Evolutionary conservation across 305 asterid species (phyloP).

Genomic region (Vinca major): DNA sequence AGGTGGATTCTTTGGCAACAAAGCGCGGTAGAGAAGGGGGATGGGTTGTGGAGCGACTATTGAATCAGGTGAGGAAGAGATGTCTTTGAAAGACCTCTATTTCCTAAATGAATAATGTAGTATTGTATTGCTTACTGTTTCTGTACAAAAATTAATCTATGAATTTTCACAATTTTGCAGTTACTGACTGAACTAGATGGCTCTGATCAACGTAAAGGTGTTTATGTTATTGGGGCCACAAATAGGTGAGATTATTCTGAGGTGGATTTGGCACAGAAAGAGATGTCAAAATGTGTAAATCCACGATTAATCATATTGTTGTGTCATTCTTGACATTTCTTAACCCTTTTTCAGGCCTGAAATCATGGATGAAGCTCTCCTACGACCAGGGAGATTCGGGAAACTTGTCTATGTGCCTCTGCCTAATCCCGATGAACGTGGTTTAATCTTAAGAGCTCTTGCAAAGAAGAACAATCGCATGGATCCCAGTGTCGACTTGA

Average conservation of each 20-base stretch:
- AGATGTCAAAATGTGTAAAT: neutral
- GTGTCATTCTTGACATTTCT: slow-evolving; percentile 1
- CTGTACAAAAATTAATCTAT: slow-evolving; percentile 13
- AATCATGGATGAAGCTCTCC: slow-evolving; percentile 62
- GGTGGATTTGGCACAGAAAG: slow-evolving; percentile 7
- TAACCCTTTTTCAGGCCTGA: slow-evolving; percentile 53
- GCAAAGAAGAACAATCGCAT: slow-evolving; percentile 47
- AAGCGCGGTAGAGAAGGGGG: slow-evolving; percentile 75
- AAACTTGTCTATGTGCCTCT: slow-evolving; percentile 72
- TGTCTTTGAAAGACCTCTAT: slow-evolving; percentile 6
- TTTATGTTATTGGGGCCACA: slow-evolving; percentile 86
- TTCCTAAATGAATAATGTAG: slow-evolving; percentile 4
- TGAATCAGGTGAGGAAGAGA: slow-evolving; percentile 45
- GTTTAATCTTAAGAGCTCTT: slow-evolving; percentile 68
- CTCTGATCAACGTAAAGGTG: slow-evolving; percentile 57
- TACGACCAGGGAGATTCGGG: slow-evolving; percentile 80
- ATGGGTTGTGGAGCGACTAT: slow-evolving; percentile 56
- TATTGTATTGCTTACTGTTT: neutral
- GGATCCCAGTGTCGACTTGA: slow-evolving; percentile 56
- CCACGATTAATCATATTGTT: neutral
- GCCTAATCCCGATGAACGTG: slow-evolving; percentile 74
- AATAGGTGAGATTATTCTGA: slow-evolving; percentile 46
- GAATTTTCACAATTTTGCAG: slow-evolving; percentile 32
- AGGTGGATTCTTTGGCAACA: slow-evolving; percentile 80
- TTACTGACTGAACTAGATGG: slow-evolving; percentile 81